Conservation (phyloP, 179 eudicot species). For the Silene coronaria region DNA sequence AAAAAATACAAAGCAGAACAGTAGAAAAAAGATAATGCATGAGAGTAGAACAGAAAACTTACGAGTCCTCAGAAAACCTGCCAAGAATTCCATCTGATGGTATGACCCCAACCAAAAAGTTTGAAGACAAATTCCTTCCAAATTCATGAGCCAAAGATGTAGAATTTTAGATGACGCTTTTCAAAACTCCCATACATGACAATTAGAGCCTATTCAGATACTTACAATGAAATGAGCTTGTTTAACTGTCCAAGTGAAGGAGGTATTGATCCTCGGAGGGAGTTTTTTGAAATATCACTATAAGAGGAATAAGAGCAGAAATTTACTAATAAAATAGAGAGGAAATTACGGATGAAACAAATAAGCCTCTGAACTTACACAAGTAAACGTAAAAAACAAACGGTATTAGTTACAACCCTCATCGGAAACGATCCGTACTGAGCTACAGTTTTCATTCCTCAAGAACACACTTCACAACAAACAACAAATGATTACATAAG, state of each 20-base stretch:
- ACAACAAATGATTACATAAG: neutral
- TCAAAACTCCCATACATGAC: neutral
- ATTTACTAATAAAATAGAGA: neutral
- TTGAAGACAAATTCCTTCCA: constrained; percentile 80
- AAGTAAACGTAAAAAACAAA: neutral
- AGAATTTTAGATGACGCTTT: constrained; percentile 9
- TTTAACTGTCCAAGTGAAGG: constrained; percentile 66
- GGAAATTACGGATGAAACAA: constrained; percentile 4
- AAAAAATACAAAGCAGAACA: neutral
- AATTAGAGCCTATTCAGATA: constrained; percentile 13
- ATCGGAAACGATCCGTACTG: neutral
- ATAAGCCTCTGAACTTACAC: constrained; percentile 1
- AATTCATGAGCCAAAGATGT: constrained; percentile 15
- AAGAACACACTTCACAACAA: neutral
- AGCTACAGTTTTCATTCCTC: neutral
- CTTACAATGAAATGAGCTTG: constrained; percentile 75
- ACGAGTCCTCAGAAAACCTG: constrained; percentile 66
- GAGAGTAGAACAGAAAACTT: constrained; percentile 30
- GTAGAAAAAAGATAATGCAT: neutral
- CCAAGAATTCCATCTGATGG: constrained; percentile 72
- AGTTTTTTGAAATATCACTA: constrained; percentile 90
- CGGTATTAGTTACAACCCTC: neutral
- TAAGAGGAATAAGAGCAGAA: constrained; percentile 17
- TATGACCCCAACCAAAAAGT: constrained; percentile 74
- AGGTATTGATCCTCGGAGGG: constrained; percentile 76